Conservation (phyloP, 306 rosid genomes). For the Cucumis cinereus region DNA sequence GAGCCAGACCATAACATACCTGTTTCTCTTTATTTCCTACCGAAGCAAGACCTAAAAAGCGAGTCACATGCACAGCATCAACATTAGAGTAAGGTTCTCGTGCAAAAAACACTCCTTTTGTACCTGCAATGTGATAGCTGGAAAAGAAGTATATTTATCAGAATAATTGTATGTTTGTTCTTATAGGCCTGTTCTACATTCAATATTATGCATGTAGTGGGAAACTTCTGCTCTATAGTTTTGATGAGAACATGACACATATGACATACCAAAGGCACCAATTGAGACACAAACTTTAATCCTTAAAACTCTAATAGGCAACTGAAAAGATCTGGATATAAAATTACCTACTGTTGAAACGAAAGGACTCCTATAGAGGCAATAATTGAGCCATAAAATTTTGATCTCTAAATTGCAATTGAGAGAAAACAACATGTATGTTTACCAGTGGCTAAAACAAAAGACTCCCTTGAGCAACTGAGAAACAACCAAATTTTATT, state of each 20-base stretch:
- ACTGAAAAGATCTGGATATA: background rate
- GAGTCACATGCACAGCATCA: constrained; percentile 85
- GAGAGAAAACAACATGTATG: background rate
- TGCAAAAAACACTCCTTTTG: constrained; percentile 62
- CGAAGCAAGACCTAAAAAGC: constrained; percentile 85
- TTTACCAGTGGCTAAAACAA: background rate
- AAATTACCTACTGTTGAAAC: background rate
- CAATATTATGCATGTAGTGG: background rate
- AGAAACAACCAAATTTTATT: background rate
- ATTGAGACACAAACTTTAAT: background rate
- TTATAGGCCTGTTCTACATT: background rate
- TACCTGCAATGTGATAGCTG: constrained; percentile 91
- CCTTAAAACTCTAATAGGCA: background rate
- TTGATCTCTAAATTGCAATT: background rate
- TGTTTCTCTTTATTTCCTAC: constrained; percentile 94
- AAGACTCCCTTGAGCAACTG: background rate
- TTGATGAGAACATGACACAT: background rate
- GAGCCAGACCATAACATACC: constrained; percentile 24
- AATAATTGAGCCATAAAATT: background rate
- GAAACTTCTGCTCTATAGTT: background rate
- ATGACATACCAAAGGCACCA: background rate
- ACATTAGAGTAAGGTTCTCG: constrained; percentile 87
- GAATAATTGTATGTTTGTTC: background rate
- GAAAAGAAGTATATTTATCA: constrained; percentile 22
- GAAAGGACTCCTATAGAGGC: background rate